Percentiles rank a stretch among this genome's conserved stretches.
Conservation (phyloP, 257 asterid species). For the Solanum pinnatisectum region DNA sequence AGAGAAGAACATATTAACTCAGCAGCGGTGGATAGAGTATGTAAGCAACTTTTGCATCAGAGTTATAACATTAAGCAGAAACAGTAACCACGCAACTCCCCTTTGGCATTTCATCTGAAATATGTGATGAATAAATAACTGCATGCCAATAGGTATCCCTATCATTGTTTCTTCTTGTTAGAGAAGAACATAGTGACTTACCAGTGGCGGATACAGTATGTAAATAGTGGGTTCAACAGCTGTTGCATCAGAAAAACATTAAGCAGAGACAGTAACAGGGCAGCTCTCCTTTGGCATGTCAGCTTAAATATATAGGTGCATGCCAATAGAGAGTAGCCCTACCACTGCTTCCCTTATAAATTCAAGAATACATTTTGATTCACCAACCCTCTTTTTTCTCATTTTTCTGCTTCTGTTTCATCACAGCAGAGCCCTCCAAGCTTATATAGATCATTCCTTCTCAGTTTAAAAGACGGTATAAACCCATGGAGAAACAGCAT, state of each 20-base stretch:
- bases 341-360: slow-evolving; percentile 20
- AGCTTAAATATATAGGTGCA: slow-evolving; percentile 1
- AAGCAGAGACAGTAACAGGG: slow-evolving; percentile 40
- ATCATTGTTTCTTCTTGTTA: slow-evolving; percentile 21
- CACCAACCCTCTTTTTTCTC: too few species aligned
- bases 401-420: not conserved
- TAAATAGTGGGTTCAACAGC: not conserved
- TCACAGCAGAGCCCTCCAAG: not conserved
- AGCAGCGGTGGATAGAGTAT: not conserved
- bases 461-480: slow-evolving; percentile 8
- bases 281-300: slow-evolving; percentile 66
- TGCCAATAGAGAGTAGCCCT: slow-evolving; percentile 48
- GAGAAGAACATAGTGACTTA: not conserved
- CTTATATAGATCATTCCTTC: not conserved
- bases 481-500: slow-evolving; percentile 27
- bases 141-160: slow-evolving; percentile 37
- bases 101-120: slow-evolving; percentile 32
- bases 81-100: slow-evolving; percentile 15
- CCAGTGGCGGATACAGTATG: not conserved
- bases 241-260: not conserved
- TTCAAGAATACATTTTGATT: not conserved
- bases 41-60: not conserved
- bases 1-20: not conserved
- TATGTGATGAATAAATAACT: not conserved
- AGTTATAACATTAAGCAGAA: not conserved